Conservation (phyloP, 2,329 filamentous ascomycete species). For the Beauveria varroae region DNA sequence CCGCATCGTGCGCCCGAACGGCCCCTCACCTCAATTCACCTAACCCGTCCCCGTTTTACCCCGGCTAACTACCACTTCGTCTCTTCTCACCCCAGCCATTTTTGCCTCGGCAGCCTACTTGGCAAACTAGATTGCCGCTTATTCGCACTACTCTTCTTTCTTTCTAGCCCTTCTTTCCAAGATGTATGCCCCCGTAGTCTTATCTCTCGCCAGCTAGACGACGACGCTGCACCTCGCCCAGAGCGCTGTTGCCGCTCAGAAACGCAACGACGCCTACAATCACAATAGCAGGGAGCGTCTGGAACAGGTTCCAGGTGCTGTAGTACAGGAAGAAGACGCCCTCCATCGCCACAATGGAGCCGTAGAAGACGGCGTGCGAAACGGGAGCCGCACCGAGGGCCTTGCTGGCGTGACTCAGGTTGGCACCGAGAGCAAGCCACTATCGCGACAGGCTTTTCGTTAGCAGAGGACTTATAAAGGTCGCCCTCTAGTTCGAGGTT, state of each 20-base stretch:
- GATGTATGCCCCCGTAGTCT: neutral
- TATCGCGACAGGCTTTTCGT: constrained; percentile 25
- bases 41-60: constrained; percentile 9
- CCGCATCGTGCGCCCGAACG: neutral
- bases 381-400: constrained; percentile 71
- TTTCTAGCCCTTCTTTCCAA: neutral
- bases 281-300: constrained; percentile 67
- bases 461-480: neutral
- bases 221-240: constrained; percentile 87
- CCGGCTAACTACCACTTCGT: constrained; percentile 6
- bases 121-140: neutral
- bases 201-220: constrained; percentile 66
- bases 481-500: neutral
- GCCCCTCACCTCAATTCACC: constrained; percentile 4
- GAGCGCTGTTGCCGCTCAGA: constrained; percentile 79
- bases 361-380: constrained; percentile 77
- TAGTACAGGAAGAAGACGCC: constrained; percentile 94
- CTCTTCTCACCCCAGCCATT: neutral
- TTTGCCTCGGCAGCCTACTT: constrained; percentile 7
- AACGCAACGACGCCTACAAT: constrained; percentile 65
- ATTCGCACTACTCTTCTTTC: neutral
- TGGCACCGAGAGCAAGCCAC: constrained; percentile 80
- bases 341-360: constrained; percentile 81
- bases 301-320: constrained; percentile 83
- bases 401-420: constrained; percentile 67